These are phyloP conservation scores for Clarkia xantiana DNA, from an alignment of 345 rosid genomes.

Conservation along the genomic window DNA sequence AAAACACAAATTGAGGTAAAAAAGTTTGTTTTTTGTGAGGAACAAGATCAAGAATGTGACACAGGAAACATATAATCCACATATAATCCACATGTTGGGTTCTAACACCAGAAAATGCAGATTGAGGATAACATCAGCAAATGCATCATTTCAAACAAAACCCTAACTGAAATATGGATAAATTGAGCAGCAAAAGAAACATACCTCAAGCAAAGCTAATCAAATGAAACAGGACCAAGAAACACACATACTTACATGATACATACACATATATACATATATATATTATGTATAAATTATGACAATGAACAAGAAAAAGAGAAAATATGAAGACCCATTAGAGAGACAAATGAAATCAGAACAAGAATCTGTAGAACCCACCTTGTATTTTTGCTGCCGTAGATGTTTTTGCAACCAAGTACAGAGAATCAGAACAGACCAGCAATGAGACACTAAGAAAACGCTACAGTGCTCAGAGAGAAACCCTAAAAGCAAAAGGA, in stretches of 20 bases:
- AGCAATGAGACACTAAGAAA: not conserved
- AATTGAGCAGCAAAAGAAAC: not conserved
- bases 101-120: too few relatives aligned
- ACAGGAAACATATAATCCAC: not conserved
- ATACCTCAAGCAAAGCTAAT: not conserved
- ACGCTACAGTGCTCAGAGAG: slow-evolving; percentile 3
- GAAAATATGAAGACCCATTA: too few relatives aligned
- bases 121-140: not conserved
- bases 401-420: not conserved
- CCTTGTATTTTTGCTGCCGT: not conserved
- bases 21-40: slow-evolving; percentile 5
- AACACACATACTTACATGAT: not conserved
- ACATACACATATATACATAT: too few relatives aligned
- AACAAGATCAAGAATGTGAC: not conserved
- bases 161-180: not conserved
- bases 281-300: too few relatives aligned
- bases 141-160: not conserved
- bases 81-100: not conserved
- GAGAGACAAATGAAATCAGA: too few relatives aligned
- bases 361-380: slow-evolving; percentile 1
- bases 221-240: not conserved
- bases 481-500: slow-evolving; percentile 1
- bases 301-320: too few relatives aligned
- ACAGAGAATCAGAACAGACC: not conserved
- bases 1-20: too few relatives aligned